Conservation (phyloP, 345 rosid genomes). For the Schrenkiella parvula region DNA sequence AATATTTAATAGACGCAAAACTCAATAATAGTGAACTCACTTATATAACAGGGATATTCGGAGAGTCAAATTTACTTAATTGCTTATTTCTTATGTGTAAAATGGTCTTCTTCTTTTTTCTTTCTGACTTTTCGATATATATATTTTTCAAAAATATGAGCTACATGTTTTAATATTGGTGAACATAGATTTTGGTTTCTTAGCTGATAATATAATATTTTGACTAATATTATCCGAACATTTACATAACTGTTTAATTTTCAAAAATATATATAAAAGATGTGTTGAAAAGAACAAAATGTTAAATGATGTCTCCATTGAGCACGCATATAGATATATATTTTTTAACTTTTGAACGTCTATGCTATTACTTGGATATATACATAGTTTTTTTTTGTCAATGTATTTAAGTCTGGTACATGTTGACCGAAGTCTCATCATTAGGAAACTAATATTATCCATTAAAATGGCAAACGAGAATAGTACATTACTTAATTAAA, state of each 20-base stretch:
- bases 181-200: neutral
- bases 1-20: slow-evolving; percentile 9
- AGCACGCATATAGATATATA: neutral
- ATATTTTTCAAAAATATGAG: neutral
- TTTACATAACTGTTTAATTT: neutral
- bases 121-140: neutral
- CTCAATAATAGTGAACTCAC: neutral
- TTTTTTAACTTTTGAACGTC: neutral
- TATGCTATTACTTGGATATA: neutral
- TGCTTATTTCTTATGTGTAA: neutral
- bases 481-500: neutral
- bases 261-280: neutral
- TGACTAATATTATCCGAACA: neutral
- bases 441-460: neutral
- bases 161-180: neutral
- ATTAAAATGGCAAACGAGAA: slow-evolving; percentile 5
- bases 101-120: neutral
- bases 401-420: neutral
- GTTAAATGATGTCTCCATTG: neutral
- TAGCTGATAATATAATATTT: neutral
- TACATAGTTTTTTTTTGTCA: no score
- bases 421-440: neutral
- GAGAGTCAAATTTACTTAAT: neutral
- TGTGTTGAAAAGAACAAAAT: neutral
- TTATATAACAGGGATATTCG: neutral